Conservation (phyloP, 2,329 filamentous ascomycete genomes). For the Trichoderma sp. region DNA sequence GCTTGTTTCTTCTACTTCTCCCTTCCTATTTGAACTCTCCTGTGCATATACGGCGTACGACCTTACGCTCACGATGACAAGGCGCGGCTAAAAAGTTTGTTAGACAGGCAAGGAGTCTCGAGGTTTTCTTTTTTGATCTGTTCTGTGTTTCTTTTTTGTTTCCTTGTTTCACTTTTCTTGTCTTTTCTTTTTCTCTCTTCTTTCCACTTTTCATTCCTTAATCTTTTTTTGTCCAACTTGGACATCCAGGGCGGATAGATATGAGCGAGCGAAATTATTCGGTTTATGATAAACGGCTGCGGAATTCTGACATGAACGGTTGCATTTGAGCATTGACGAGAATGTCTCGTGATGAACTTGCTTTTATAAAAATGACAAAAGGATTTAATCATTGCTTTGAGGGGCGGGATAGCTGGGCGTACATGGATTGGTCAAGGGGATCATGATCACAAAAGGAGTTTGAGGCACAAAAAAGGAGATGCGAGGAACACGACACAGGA, state of each 20-base stretch:
- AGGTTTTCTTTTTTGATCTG: not conserved
- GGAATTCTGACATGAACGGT: not conserved
- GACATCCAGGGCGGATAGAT: not conserved
- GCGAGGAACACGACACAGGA: not conserved
- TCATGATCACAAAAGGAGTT: not conserved
- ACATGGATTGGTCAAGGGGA: not conserved
- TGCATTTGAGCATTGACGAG: not conserved
- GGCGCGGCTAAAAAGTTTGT: not conserved
- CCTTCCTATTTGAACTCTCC: not conserved
- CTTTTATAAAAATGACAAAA: not conserved
- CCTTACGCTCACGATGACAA: not conserved
- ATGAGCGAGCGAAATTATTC: not conserved
- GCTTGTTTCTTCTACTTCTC: not conserved
- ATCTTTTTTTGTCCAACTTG: not conserved
- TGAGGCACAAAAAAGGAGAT: not conserved
- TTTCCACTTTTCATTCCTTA: not conserved
- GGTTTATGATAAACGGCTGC: not conserved
- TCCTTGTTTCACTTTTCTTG: not conserved
- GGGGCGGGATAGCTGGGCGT: not conserved
- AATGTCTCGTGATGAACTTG: not conserved
- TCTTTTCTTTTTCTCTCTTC: not conserved
- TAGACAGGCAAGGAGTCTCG: not conserved
- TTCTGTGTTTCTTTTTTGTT: not conserved
- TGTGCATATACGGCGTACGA: not conserved
- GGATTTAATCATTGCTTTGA: not conserved